Base-by-base conservation (phyloP, 2,329 filamentous ascomycete genomes). In the Cordyceps sp. region DNA sequence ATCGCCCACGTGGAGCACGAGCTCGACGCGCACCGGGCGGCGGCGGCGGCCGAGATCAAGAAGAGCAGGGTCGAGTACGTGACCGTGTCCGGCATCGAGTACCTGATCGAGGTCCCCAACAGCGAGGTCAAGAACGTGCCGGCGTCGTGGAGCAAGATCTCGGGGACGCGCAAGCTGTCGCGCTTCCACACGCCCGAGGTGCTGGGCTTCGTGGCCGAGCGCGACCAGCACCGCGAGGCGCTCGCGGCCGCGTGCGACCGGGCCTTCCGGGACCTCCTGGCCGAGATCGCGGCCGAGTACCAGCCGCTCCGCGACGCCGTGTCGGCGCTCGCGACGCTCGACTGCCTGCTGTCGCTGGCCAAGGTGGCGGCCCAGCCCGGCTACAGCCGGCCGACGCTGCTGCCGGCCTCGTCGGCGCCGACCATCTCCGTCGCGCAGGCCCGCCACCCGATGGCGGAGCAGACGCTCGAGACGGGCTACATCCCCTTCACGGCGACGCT, bases 121-220 rank as follows among this genome's bases (percentile, higher is more conserved):
- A 54, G 67, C 1, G 72, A 83, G 33, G 66, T 94, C 37, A 90
- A 85, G 50, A 73, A 78, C 35, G 84, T 98, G 0, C 90, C 90
- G 1, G 88, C 90, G 4, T 92, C 83, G 0, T 98, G 90, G 90
- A 66, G 71, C 40, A 96, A 98, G 55, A 82, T 96, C 45, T 92
- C 80, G 35, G 86, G 88, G 31, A 98, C 90, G 6, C 96, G 96
- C 54, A 84, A 83, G 45, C 60, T 86, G 5, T 86, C 84, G 0
- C 77, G 90, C 36, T 98, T 96, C 53, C 90, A 98, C 55, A 90
- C 90, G 0, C 90, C 90, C 5, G 79, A 93, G 43, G 83, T 94
- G 17, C 67, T 93, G 30, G 73, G 73, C 38, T 66, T 93, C 43
- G 69, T 93, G 14, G 73, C 76, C 26, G 85, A 94, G 55, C 74